Evolutionary conservation across 306 rosid species (phyloP).

Genomic region (Dalbergia oliveri): DNA sequence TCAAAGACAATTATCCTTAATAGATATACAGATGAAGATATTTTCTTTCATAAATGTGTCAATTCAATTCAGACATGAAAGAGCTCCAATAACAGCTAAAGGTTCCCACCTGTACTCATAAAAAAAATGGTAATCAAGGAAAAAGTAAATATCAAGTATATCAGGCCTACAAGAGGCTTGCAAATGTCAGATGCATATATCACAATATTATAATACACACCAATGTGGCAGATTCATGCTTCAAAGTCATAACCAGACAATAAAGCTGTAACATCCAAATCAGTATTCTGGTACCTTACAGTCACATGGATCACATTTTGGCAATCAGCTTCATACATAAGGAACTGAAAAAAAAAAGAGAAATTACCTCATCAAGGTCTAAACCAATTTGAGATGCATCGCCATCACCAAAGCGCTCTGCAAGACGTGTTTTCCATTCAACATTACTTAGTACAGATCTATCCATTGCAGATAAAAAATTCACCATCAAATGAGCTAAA

Average conservation of each 20-base stretch:
- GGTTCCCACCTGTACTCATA: not conserved
- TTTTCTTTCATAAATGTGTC: constrained; percentile 8
- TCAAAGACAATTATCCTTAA: constrained; percentile 27
- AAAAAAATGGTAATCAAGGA: constrained; percentile 1
- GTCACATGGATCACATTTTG: constrained; percentile 14
- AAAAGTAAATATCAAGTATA: constrained; percentile 10
- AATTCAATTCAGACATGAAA: constrained; percentile 16
- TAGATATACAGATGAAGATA: constrained; percentile 30
- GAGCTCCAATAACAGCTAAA: constrained; percentile 24
- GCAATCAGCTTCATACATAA: constrained; percentile 17
- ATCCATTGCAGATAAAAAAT: constrained; percentile 17
- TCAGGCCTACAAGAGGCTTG: constrained; percentile 26
- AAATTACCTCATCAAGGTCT: constrained; percentile 95
- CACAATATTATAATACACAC: not conserved
- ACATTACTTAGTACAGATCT: constrained; percentile 38
- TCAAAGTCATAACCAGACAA: constrained; percentile 33
- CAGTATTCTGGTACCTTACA: constrained; percentile 20
- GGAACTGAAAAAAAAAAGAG: constrained; percentile 23
- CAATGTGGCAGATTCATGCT: constrained; percentile 18
- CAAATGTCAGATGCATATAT: constrained; percentile 25
- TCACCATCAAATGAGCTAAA: constrained; percentile 21
- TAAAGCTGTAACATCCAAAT: constrained; percentile 25
- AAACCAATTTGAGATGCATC: constrained; percentile 98
- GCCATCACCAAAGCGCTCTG: constrained; percentile 99
- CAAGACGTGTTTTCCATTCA: constrained; percentile 38